These are phyloP conservation scores for Huntiella decipiens DNA, from an alignment of 2,329 filamentous ascomycete species.

Conservation along the genomic window DNA sequence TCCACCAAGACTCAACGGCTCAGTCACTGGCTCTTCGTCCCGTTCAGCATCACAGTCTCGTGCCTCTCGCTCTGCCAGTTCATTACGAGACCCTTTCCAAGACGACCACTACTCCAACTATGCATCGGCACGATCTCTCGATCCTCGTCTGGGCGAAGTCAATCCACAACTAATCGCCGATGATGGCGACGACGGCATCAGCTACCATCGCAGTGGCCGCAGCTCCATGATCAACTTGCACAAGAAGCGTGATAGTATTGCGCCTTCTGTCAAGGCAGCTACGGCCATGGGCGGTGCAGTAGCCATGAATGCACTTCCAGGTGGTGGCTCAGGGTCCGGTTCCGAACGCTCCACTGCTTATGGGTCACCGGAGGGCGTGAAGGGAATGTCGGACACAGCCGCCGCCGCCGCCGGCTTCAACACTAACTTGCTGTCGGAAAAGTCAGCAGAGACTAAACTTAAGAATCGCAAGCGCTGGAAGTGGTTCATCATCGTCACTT, in stretches of 20 bases:
- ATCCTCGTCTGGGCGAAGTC: conserved; percentile 36
- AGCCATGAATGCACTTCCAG: conserved; percentile 10
- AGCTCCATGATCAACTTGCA: conserved; percentile 37
- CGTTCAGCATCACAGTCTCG: conserved; percentile 1
- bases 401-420: neutral
- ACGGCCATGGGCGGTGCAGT: conserved; percentile 23
- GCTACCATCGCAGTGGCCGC: conserved; percentile 29
- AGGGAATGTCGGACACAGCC: neutral
- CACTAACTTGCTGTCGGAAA: too few relatives aligned
- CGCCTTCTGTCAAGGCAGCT: conserved; percentile 25
- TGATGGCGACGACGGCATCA: conserved; percentile 71
- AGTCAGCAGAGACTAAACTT: conserved; percentile 27
- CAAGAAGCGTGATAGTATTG: conserved; percentile 20
- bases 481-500: conserved; percentile 45
- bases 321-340: neutral
- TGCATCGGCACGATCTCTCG: conserved; percentile 19
- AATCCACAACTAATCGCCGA: conserved; percentile 69
- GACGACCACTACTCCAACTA: conserved; percentile 9
- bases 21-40: neutral
- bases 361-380: neutral
- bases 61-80: conserved; percentile 5
- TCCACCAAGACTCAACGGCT: conserved; percentile 1
- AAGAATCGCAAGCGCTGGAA: conserved; percentile 45
- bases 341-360: conserved; percentile 7
- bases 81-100: conserved; percentile 9